Evolutionary conservation across 2,329 filamentous ascomycete species (phyloP).

Genomic region (Aspergillus neotritici): DNA sequence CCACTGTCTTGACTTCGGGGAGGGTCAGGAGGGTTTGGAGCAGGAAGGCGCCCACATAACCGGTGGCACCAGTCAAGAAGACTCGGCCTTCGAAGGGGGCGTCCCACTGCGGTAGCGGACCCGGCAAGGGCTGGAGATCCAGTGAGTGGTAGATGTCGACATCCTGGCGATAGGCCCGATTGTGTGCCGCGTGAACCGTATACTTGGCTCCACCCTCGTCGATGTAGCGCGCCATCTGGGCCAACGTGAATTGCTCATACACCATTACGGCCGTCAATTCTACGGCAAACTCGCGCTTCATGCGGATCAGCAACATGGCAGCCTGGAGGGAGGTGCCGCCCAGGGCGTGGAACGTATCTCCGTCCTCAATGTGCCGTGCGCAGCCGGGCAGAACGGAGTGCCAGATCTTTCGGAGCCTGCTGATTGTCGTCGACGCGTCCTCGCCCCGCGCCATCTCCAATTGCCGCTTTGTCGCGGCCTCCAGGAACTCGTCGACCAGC

Average conservation of each 20-base stretch:
- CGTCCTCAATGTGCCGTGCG: background rate
- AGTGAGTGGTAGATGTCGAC: background rate
- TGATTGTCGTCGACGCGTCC: background rate
- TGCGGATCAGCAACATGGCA: background rate
- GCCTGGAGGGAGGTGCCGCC: conserved; percentile 9
- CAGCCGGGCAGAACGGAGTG: conserved; percentile 1
- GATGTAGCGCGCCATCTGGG: no score
- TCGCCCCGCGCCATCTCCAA: background rate
- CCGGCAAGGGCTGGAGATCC: background rate
- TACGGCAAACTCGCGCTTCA: no score
- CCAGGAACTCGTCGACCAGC: conserved; percentile 11
- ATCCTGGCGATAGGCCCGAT: background rate
- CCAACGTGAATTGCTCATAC: no score
- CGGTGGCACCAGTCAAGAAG: conserved; percentile 70
- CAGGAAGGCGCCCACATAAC: conserved; percentile 75
- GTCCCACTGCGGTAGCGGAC: conserved; percentile 1
- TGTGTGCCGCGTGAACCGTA: background rate
- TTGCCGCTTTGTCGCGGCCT: background rate
- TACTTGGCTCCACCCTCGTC: background rate
- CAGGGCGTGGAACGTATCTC: conserved; percentile 6
- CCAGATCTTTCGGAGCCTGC: conserved; percentile 2
- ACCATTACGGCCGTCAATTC: no score
- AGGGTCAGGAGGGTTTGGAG: conserved; percentile 61
- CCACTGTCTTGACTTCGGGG: conserved; percentile 50
- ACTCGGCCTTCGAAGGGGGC: conserved; percentile 5